Evolutionary conservation across 331 rosid genomes (phyloP), one percentile per base, ranked within the genome.

Genomic region (Malus hybrid): DNA sequence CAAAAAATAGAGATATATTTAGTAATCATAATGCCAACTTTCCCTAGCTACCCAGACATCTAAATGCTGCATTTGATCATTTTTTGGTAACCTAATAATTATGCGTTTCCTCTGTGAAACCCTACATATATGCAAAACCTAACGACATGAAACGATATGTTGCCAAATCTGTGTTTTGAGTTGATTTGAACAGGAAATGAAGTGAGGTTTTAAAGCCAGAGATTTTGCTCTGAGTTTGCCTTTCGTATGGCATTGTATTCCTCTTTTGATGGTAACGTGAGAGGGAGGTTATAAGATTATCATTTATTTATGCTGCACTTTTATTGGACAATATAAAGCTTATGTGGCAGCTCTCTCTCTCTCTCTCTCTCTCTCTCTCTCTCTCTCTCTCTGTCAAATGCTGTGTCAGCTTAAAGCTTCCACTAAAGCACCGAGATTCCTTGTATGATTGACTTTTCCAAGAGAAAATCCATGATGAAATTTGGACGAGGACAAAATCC

Each of bases 241-340:
- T 63, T 61, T 11, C n/a, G 20, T 62, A 29, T 73, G 46, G 68
- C 76, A 73, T 73, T 29, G 46, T 46, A 73, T 28, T 55, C 77
- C 67, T 31, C 54, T 46, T 61, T 55, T 55, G 76, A 73, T 64
- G 79, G 79, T 78, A 69, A 78, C 76, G 67, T 78, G 72, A 60
- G 65, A 57, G 64, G 33, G 71, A 73, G 61, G 69, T 69, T 69
- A 76, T 65, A 32, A 48, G 67, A 83, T 79, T 60, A 71, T 65
- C 77, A 75, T 75, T 65, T 50, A 75, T 71, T 59, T 69, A 34
- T 79, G 86, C 72, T 62, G 20, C 48, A 36, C 86, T 78, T 81
- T 78, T 78, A 20, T 66, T 78, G 83, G 75, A 78, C 86, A 79
- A 10, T 10, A 59, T 59, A 77, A 75, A 71, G 83, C 86, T 70